A percentile compares a stretch with the other conserved stretches of the same genome.
Conservation (phyloP, 2,329 filamentous ascomycete species). For the Trichoderma semiorbis region DNA sequence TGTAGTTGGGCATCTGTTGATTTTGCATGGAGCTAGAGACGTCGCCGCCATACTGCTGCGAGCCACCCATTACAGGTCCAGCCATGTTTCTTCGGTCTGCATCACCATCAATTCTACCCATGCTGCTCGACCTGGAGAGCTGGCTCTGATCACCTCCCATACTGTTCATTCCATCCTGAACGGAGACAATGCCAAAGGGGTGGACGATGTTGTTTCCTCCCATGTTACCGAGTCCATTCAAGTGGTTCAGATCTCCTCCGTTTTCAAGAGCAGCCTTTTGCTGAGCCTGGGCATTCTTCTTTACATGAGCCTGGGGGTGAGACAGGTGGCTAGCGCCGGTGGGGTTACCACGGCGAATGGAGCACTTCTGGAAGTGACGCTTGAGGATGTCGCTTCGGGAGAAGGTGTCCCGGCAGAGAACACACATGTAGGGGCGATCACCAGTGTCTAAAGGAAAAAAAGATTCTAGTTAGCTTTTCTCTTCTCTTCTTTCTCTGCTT, state of each 20-base stretch:
- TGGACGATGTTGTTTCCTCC: slow-evolving; percentile 55
- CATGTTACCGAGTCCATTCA: slow-evolving; percentile 59
- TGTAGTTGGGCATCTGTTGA: slow-evolving; percentile 63
- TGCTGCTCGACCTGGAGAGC: slow-evolving; percentile 58
- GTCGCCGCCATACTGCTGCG: slow-evolving; percentile 56
- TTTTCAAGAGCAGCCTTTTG: slow-evolving; percentile 55
- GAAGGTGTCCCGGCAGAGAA: slow-evolving; percentile 96
- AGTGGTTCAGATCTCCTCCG: slow-evolving; percentile 55
- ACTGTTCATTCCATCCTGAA: slow-evolving; percentile 57
- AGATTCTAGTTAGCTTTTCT: not conserved
- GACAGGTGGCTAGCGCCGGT: slow-evolving; percentile 92
- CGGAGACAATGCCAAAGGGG: slow-evolving; percentile 55
- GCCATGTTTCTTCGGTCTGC: slow-evolving; percentile 56
- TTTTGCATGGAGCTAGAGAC: slow-evolving; percentile 61
- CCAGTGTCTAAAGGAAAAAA: slow-evolving; percentile 69
- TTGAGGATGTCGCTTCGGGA: slow-evolving; percentile 97
- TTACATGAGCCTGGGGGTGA: slow-evolving; percentile 84
- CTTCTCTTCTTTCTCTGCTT: not conserved
- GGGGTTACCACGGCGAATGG: slow-evolving; percentile 90
- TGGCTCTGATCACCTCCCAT: slow-evolving; percentile 59
- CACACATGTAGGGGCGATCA: slow-evolving; percentile 97
- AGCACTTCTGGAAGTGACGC: slow-evolving; percentile 99
- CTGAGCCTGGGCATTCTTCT: slow-evolving; percentile 65
- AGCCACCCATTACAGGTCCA: slow-evolving; percentile 49
- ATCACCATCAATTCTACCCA: slow-evolving; percentile 54